Base-by-base conservation (phyloP, 139 green algal genomes). In the Coelastrella sp. region DNA sequence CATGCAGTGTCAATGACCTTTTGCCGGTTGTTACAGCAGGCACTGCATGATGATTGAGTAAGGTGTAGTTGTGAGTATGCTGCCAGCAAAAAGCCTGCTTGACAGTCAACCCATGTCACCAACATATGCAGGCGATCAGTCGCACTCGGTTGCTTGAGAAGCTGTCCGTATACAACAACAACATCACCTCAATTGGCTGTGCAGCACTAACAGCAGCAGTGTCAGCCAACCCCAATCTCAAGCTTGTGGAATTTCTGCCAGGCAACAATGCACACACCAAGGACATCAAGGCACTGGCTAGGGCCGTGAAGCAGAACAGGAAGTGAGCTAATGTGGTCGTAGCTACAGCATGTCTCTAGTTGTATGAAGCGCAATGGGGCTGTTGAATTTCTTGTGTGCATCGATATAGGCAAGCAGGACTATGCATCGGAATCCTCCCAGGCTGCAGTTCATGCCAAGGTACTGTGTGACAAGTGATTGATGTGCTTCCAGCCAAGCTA, bases 201-300 rank as follows among this genome's bases (percentile, higher is more conserved):
- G 83, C 89, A 73, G 90, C 90, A 13, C 84, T 93, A 2, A 89
- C 84, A 13, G 71, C 80, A n/a, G 90, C 90, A 40, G 86, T 91
- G 34, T 62, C 34, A 3, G 45, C 45, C 30, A 91, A 89, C 74
- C 73, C 86, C 57, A 75, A 64, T 2, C 84, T 93, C 5, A 53
- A 79, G 71, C 25, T 63, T 30, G 77, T 93, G 69, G 88, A 93
- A 77, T 82, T 91, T 13, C 77, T 93, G 76, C 90, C 90, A 9
- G 90, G 88, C 68, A 83, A 81, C 38, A n/a, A 30, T 7, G 62
- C 79, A 30, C 62, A 32, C 19, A 69, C 40, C 3, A 63, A 63
- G 27, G 79, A 85, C n/a, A 50, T 76, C 23, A 85, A 77, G 63
- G 62, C 63, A 37, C 63, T 85, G 3, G 62, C 79, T 32, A 27